Percentiles rank a stretch among this genome's conserved stretches.
Evolutionary conservation across 805 yeast species (phyloP).

Genomic region (Suhomyces sp.): DNA sequence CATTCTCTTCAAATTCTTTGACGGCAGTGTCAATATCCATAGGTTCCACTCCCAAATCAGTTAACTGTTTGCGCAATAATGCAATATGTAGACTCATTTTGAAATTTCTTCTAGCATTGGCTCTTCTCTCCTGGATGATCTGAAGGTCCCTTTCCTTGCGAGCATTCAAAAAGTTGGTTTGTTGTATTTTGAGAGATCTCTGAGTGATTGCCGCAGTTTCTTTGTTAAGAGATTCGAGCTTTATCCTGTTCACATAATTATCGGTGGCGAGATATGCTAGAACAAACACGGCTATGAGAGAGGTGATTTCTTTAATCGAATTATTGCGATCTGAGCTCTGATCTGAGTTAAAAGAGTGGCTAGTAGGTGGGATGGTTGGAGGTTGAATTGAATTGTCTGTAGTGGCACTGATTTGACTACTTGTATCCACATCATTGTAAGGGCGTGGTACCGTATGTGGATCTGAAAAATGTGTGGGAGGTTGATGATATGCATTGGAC

Average conservation of each 20-base stretch:
- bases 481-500: not conserved
- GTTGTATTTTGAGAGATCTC: constrained; percentile 39
- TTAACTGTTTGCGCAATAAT: constrained; percentile 56
- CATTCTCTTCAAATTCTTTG: constrained; percentile 54
- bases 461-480: constrained; percentile 2
- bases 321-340: constrained; percentile 2
- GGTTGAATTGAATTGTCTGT: not conserved
- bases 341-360: not conserved
- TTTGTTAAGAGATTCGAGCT: constrained; percentile 32
- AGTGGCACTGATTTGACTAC: not conserved
- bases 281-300: constrained; percentile 41
- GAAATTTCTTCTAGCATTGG: constrained; percentile 45
- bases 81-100: constrained; percentile 70
- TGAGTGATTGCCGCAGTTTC: constrained; percentile 38
- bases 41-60: constrained; percentile 58
- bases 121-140: constrained; percentile 50
- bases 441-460: constrained; percentile 1
- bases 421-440: not conserved
- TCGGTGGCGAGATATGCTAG: constrained; percentile 51
- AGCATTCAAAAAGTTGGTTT: constrained; percentile 48
- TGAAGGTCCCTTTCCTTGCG: constrained; percentile 52
- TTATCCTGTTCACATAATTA: constrained; percentile 42
- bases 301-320: constrained; percentile 36
- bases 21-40: constrained; percentile 51
- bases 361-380: not conserved